Evolutionary conservation across 768 basidiomycete species (phyloP), one percentile per base, ranked within the genome.

Genomic region (Crepidotus variabilis): DNA sequence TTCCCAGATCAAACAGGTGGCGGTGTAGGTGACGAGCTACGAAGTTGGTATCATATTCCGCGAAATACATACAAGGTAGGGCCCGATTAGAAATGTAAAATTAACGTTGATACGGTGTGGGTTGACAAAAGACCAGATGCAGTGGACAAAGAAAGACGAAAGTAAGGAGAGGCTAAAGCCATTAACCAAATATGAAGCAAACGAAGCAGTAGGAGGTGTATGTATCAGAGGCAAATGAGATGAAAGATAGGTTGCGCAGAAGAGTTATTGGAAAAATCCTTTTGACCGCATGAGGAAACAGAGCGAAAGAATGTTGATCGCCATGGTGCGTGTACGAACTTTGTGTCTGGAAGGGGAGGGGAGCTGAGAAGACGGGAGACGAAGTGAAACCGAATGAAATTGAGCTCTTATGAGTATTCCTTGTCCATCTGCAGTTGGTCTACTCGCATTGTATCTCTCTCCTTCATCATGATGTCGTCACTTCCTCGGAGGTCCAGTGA

Each of bases 351-450:
- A 55, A 60, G 34, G 34, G 46, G 45, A 49, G 28, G 28, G 8
- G 43, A 32, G 33, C 23, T 18, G 52, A 39, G 24, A 36, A 2
- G 47, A 50, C 3, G 45, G 21, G 46, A 39, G 47, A 35, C 50
- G 47, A 47, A 43, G 51, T 32, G 24, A 43, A 46, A 28, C 46
- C 20, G 45, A 8, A 28, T 3, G 3, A 8, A 28, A 3, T 28
- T 32, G 14, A 23, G 46, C 28, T 39, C 59, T 70, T 77, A 84
- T 69, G 75, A 69, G 61, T 78, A 83, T 2, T 76, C 72, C 64
- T 84, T 81, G 64, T 84, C 82, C n/a, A 65, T 66, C 2, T 71
- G 69, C 46, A 72, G 65, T 57, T 75, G 75, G 54, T 82, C 79
- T 63, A 74, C 54, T 16, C 71, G 76, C 35, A 73, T 66, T 11